Percentiles rank a stretch among this genome's conserved stretches.
These are phyloP conservation scores for Allomyces javanicus DNA, from an alignment of 192 early-diverging fungal species.

Conservation along the genomic window DNA sequence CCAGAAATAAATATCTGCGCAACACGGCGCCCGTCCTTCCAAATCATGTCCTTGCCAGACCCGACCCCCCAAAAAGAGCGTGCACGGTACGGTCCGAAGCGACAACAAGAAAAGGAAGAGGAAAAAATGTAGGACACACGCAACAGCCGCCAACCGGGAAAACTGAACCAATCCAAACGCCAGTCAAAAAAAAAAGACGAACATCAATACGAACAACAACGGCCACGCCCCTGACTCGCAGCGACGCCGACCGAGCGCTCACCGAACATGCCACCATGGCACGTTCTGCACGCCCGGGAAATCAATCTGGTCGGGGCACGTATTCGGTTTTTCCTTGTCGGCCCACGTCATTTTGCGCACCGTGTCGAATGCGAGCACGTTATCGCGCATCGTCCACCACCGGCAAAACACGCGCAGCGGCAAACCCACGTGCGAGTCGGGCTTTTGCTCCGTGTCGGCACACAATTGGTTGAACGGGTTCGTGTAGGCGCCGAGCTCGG, in stretches of 20 bases:
- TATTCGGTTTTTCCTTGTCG: background rate
- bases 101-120: too few relatives aligned
- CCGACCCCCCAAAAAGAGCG: too few relatives aligned
- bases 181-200: background rate
- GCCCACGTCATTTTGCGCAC: background rate
- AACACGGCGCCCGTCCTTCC: too few relatives aligned
- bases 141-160: too few relatives aligned
- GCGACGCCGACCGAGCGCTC: background rate
- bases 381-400: background rate
- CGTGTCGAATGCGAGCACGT: background rate
- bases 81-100: too few relatives aligned
- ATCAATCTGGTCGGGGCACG: background rate
- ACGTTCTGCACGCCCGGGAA: background rate
- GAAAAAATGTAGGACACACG: too few relatives aligned
- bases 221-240: too few relatives aligned
- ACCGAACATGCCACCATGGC: background rate
- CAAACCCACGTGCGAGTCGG: background rate
- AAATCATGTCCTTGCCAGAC: too few relatives aligned
- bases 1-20: too few relatives aligned
- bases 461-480: background rate
- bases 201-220: too few relatives aligned
- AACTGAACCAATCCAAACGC: background rate
- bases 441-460: background rate
- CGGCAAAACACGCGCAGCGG: background rate
- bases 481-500: background rate